These are phyloP conservation scores for Podila minutissima DNA, from an alignment of 192 early-diverging fungal genomes.

Conservation along the genomic window DNA sequence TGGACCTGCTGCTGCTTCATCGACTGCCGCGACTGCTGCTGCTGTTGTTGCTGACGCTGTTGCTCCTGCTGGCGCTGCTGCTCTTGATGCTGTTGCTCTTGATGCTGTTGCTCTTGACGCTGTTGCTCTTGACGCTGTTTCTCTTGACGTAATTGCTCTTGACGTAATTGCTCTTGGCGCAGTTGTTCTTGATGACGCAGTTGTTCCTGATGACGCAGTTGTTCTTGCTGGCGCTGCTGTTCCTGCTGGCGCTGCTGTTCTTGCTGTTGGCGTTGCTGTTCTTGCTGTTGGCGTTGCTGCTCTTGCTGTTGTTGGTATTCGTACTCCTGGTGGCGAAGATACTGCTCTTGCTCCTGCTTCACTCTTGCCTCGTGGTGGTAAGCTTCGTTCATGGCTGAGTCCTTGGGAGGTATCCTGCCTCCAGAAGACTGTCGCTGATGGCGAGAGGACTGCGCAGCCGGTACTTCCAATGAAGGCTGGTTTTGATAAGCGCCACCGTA, in stretches of 20 bases:
- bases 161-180: not conserved
- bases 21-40: not conserved
- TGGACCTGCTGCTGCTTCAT: slow-evolving; percentile 5
- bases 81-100: slow-evolving; percentile 1
- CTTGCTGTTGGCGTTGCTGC: slow-evolving; percentile 4
- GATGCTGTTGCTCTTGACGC: not conserved
- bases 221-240: not conserved
- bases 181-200: not conserved
- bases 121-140: slow-evolving; percentile 12
- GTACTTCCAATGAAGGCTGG: not conserved
- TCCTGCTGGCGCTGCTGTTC: slow-evolving; percentile 4
- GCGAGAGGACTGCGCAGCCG: not conserved
- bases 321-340: not conserved
- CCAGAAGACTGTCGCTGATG: not conserved
- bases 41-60: slow-evolving; percentile 6
- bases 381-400: not conserved
- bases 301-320: not conserved
- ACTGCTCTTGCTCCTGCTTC: not conserved
- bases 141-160: not conserved
- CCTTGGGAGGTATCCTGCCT: not conserved
- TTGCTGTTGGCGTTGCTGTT: not conserved
- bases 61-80: not conserved
- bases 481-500: not conserved
- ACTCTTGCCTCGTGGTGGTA: not conserved
- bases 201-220: slow-evolving; percentile 5